These are phyloP conservation scores for Calocera viscosa DNA, from an alignment of 768 basidiomycete species.

Conservation along the genomic window DNA sequence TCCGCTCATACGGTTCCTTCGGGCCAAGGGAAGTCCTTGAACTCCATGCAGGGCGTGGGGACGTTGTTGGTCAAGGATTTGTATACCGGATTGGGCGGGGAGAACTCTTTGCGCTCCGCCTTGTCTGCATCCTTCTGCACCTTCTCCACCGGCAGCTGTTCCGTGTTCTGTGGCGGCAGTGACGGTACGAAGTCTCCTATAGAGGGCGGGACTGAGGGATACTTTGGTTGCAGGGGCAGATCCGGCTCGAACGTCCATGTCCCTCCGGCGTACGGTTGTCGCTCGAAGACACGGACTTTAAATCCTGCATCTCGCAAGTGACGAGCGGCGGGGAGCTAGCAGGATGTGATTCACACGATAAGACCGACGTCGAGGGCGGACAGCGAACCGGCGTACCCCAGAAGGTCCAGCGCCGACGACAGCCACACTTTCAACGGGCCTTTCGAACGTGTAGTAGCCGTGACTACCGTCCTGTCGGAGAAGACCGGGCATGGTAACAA, in stretches of 20 bases:
- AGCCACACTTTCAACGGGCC: slow-evolving; percentile 18
- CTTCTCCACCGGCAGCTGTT: neutral
- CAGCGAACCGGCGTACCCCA: slow-evolving; percentile 9
- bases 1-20: slow-evolving; percentile 12
- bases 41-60: slow-evolving; percentile 20
- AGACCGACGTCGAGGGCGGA: neutral
- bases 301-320: slow-evolving; percentile 20
- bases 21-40: slow-evolving; percentile 21
- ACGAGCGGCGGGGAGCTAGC: slow-evolving; percentile 14
- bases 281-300: slow-evolving; percentile 19
- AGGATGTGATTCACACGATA: neutral
- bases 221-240: slow-evolving; percentile 12
- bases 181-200: slow-evolving; percentile 17
- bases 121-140: neutral
- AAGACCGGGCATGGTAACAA: neutral
- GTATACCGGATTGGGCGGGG: slow-evolving; percentile 20
- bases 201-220: slow-evolving; percentile 20
- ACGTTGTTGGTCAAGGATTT: slow-evolving; percentile 20
- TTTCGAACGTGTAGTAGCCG: slow-evolving; percentile 14
- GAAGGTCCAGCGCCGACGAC: slow-evolving; percentile 22
- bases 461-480: neutral
- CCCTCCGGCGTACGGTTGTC: slow-evolving; percentile 18
- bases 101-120: slow-evolving; percentile 13
- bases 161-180: neutral
- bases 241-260: slow-evolving; percentile 18